These are phyloP conservation scores for Leucosporidium creatinivorum DNA, from an alignment of 768 basidiomycete genomes.

Conservation along the genomic window DNA sequence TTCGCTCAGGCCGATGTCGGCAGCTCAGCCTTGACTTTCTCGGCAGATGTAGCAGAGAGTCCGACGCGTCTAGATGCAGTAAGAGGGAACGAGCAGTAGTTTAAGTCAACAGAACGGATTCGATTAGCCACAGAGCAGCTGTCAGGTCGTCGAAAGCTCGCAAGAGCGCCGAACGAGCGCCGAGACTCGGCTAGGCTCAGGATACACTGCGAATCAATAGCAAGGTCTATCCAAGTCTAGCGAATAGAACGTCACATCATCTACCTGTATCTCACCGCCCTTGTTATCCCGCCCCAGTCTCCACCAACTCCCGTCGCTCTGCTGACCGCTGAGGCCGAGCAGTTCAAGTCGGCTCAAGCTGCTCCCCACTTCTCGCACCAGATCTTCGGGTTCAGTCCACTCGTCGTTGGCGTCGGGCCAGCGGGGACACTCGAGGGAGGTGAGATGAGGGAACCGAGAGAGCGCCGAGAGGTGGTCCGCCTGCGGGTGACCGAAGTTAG, in stretches of 20 bases:
- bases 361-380: neutral
- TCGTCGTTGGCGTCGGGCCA: neutral
- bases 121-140: no score
- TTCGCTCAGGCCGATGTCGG: neutral
- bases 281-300: neutral
- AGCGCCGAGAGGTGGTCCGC: neutral
- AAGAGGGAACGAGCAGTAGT: no score
- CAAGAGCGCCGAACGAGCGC: neutral
- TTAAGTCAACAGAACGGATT: no score
- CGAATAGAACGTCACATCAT: neutral
- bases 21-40: no score
- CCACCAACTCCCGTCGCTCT: neutral
- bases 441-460: neutral
- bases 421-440: neutral
- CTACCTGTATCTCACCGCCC: neutral
- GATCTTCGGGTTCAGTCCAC: neutral
- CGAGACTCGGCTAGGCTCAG: neutral
- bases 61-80: no score
- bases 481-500: neutral
- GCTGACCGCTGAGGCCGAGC: neutral
- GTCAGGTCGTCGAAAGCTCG: no score
- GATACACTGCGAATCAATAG: neutral
- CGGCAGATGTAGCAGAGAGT: no score
- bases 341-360: neutral
- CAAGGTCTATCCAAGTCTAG: neutral